Evolutionary conservation across 176 grass and related monocot species (phyloP), one percentile per base, ranked within the genome.

Genomic region (Canna indica): DNA sequence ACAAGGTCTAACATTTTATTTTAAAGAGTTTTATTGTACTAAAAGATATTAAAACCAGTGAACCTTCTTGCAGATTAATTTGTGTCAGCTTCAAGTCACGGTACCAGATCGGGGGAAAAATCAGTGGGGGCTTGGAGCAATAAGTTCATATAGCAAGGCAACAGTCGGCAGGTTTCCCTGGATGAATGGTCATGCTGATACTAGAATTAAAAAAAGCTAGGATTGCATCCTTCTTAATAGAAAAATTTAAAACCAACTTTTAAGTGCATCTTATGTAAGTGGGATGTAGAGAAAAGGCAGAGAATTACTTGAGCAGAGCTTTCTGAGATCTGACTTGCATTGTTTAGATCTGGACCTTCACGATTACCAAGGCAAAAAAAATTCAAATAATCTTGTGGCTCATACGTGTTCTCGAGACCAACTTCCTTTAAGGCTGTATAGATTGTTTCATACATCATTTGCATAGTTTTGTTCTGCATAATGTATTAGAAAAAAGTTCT

Each of bases 391-490:
- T 95, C 91, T 73, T 90, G 84, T 74, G 87, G 87, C 65, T 90
- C 84, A 7, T 90, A 90, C 61, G 42, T 67, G 70, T 83, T 77
- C 69, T 90, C 84, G 22, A 87, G 70, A 24, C 91, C 87, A 26
- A 61, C 79, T 74, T 95, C 91, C 82, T 90, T 87, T 77, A 95
- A 76, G 36, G 87, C 82, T 74, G 59, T 83, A 67, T 90, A 84
- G 36, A 95, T 95, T 83, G 81, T 90, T 60, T 87, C 91, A 3
- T 95, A 95, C 91, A 95, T 95, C 91, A 95, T 95, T 74, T 90
- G 78, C 91, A 95, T 95, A 24, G 91, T 95, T 76, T 85, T 87
- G 38, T 90, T 81, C 86, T 95, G 71, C 79, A 44, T 44, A 44
- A 44, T 44, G 41, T 44, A 11, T 11, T 44, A 44, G n/a, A n/a